Base-by-base conservation (phyloP, 306 rosid genomes). In the Abrus precatorius region DNA sequence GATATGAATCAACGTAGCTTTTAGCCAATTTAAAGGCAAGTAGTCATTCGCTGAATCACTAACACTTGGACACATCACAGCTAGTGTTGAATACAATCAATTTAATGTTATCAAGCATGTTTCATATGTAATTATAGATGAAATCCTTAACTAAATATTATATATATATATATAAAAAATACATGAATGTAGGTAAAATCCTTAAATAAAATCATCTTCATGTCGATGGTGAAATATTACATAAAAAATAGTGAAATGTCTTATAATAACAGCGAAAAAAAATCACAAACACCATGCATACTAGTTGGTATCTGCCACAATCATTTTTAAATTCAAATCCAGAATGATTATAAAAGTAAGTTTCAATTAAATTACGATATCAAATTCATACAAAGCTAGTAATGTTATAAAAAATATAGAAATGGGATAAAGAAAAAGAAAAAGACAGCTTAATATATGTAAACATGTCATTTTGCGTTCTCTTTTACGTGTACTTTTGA, bases 401-500 rank as follows among this genome's bases (percentile, higher is more conserved):
- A 54, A 0, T 43, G 4, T 28, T n/a, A 3, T 43, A 40, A 74
- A 56, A 61, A 29, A 43, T 32, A 41, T 10, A n/a, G 5, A 33
- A 56, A 10, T 45, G 30, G 28, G 34, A 10, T 5, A 1, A 10
- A 43, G 30, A 33, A 33, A 54, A 12, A 47, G 34, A 62, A 44
- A 47, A 72, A 10, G 41, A 9, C 43, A 27, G 13, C 53, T 70
- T 61, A 40, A 62, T 62, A 40, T 55, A 80, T 62, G 57, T n/a
- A 71, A 72, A 59, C 2, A 65, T 34, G 8, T 47, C 41, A 28
- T 40, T 68, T 45, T 45, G n/a, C 7, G 7, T 29, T 74, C 63
- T 69, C 29, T 52, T 62, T 40, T 43, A 55, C 12, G 28, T 68
- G 66, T 67, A 20, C 69, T 63, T 40, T 81, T 82, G n/a, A 2